Conservation (phyloP, 371 early-diverging fungal genomes). For the Nematocida major region DNA sequence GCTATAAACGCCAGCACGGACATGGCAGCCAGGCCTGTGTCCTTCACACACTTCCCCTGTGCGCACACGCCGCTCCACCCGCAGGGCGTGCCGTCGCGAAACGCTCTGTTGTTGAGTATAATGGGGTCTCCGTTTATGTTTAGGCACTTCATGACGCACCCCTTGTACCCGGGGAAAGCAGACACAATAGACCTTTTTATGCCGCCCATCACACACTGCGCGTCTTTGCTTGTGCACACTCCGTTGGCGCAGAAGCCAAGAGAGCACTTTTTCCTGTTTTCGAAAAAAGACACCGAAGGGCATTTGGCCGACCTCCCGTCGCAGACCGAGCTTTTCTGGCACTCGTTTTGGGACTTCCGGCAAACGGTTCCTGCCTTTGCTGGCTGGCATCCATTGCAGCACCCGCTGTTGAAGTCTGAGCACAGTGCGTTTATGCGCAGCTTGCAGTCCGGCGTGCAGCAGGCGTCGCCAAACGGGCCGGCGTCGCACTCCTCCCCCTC, state of each 20-base stretch:
- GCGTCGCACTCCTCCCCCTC: slow-evolving; percentile 50
- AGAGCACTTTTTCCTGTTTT: slow-evolving; percentile 28
- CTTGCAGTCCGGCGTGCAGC: slow-evolving; percentile 49
- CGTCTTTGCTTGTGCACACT: slow-evolving; percentile 39
- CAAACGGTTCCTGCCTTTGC: slow-evolving; percentile 23
- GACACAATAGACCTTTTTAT: slow-evolving; percentile 18
- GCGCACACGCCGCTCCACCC: slow-evolving; percentile 46
- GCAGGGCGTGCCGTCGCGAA: slow-evolving; percentile 47
- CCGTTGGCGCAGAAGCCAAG: slow-evolving; percentile 35
- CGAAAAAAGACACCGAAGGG: not conserved
- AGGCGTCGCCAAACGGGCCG: slow-evolving; percentile 44
- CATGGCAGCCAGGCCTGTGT: slow-evolving; percentile 24
- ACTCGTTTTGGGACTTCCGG: slow-evolving; percentile 22
- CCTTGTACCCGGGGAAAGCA: slow-evolving; percentile 18
- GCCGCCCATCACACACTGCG: slow-evolving; percentile 35
- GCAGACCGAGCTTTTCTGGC: slow-evolving; percentile 30
- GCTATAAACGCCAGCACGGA: not conserved
- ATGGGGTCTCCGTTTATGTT: slow-evolving; percentile 25
- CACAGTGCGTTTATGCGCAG: slow-evolving; percentile 25
- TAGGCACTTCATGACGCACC: slow-evolving; percentile 44
- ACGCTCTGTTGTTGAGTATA: not conserved
- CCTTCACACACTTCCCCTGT: slow-evolving; percentile 30
- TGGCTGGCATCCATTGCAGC: slow-evolving; percentile 43
- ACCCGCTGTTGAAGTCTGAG: slow-evolving; percentile 40
- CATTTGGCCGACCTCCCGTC: slow-evolving; percentile 15